Conservation (phyloP, 2,329 filamentous ascomycete species). For the Fusarium verticillioides region DNA sequence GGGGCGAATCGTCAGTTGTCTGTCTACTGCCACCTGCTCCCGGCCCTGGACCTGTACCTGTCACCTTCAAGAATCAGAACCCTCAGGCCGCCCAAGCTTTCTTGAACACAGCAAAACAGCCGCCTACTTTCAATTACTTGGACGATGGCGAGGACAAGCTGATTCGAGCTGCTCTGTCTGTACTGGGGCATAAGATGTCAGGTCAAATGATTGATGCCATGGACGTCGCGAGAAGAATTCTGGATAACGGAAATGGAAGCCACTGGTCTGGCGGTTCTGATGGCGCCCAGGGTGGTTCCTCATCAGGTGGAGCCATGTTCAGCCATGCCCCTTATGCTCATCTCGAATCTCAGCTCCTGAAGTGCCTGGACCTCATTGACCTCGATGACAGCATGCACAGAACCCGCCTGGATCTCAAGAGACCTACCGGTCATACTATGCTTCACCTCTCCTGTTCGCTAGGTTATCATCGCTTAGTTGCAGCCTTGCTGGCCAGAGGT, state of each 20-base stretch:
- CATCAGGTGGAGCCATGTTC: constrained; percentile 58
- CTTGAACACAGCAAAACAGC: constrained; percentile 51
- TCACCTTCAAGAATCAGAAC: constrained; percentile 72
- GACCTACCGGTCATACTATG: constrained; percentile 79
- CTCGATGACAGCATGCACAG: constrained; percentile 77
- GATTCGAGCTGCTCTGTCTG: constrained; percentile 73
- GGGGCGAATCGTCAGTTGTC: constrained; percentile 82
- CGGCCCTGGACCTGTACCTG: constrained; percentile 74
- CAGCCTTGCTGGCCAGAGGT: constrained; percentile 80
- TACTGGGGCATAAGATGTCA: constrained; percentile 73
- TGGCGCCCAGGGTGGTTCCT: constrained; percentile 51
- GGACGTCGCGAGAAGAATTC: constrained; percentile 70
- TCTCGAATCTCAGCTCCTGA: constrained; percentile 75
- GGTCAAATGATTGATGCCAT: constrained; percentile 70
- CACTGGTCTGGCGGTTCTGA: constrained; percentile 60
- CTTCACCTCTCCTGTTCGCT: constrained; percentile 82
- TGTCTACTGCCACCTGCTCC: constrained; percentile 80
- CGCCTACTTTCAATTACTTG: constrained; percentile 75
- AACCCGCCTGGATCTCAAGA: constrained; percentile 73
- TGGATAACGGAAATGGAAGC: constrained; percentile 56
- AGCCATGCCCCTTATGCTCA: constrained; percentile 59
- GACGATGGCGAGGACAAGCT: constrained; percentile 77
- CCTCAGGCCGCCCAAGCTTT: constrained; percentile 52
- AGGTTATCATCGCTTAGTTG: constrained; percentile 79
- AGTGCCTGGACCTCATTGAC: constrained; percentile 81